Percentiles rank a stretch among this genome's conserved stretches.
These are phyloP conservation scores for Ceratocystis papillata DNA, from an alignment of 2,329 filamentous ascomycete species.

Conservation along the genomic window DNA sequence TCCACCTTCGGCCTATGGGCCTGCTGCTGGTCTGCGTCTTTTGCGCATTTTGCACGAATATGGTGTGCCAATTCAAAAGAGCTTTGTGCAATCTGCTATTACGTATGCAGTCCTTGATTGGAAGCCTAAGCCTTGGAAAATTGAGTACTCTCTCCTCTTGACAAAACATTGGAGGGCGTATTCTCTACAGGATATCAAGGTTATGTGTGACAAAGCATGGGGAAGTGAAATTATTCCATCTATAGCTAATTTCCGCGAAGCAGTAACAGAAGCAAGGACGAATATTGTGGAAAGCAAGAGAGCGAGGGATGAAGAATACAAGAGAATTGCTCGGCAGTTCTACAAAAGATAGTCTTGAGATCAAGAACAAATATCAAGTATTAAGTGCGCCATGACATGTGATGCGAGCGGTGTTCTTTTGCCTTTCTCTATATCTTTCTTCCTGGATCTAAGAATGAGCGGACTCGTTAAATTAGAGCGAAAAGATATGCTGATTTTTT, in stretches of 20 bases:
- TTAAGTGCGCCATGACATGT: not conserved
- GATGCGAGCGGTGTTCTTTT: not conserved
- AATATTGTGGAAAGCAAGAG: constrained; percentile 17
- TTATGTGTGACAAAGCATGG: constrained; percentile 23
- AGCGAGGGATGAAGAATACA: constrained; percentile 7
- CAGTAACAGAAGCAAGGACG: constrained; percentile 15
- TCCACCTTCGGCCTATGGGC: constrained; percentile 18
- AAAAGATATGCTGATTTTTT: not conserved
- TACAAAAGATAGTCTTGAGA: not conserved
- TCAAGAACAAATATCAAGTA: not conserved
- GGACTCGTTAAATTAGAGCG: no score
- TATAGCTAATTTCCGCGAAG: constrained; percentile 3
- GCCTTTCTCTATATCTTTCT: no score
- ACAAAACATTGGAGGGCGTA: constrained; percentile 17
- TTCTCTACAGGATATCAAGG: constrained; percentile 19
- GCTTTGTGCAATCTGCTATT: constrained; percentile 19
- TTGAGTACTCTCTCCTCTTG: constrained; percentile 14
- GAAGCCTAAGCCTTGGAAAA: constrained; percentile 21
- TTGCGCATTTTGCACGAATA: constrained; percentile 16
- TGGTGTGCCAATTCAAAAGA: constrained; percentile 13
- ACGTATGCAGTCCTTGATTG: constrained; percentile 21
- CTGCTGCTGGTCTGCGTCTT: constrained; percentile 21
- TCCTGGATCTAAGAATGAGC: no score
- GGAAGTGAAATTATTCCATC: constrained; percentile 19
- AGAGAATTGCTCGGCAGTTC: not conserved